Evolutionary conservation across 495 filamentous ascomycete species (phyloP).

Genomic region (Lophium mytilinum): DNA sequence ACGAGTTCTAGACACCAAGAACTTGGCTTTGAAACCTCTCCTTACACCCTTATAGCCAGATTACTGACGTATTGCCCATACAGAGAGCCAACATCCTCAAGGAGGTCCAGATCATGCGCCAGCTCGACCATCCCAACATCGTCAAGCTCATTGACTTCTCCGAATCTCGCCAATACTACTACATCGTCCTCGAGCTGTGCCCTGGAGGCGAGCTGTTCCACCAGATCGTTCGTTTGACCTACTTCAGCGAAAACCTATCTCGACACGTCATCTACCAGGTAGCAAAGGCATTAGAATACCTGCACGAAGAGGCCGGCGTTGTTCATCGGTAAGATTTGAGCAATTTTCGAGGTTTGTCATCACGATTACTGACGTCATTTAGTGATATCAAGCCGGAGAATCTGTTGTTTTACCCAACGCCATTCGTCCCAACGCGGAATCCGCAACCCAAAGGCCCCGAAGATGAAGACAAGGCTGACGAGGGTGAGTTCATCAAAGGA

Average conservation of each 20-base stretch:
- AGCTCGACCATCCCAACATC: slow-evolving; percentile 91
- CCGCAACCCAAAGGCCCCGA: slow-evolving; percentile 72
- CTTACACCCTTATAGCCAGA: slow-evolving; percentile 1
- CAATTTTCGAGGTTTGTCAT: slow-evolving; percentile 17
- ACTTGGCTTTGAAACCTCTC: not conserved
- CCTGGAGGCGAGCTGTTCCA: slow-evolving; percentile 96
- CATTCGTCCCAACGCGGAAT: slow-evolving; percentile 69
- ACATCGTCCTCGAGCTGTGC: slow-evolving; percentile 91
- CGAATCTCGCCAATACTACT: slow-evolving; percentile 92
- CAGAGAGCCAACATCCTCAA: slow-evolving; percentile 96
- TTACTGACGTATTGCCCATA: slow-evolving; percentile 33
- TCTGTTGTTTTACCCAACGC: slow-evolving; percentile 80
- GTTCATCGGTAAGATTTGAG: slow-evolving; percentile 77
- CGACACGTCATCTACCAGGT: slow-evolving; percentile 93
- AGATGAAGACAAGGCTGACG: slow-evolving; percentile 95
- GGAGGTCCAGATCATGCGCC: slow-evolving; percentile 97
- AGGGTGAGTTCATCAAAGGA: slow-evolving; percentile 84
- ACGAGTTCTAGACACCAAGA: slow-evolving; percentile 26
- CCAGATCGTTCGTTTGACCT: slow-evolving; percentile 95
- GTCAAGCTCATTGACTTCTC: slow-evolving; percentile 87
- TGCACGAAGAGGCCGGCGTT: slow-evolving; percentile 90
- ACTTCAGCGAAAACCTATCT: slow-evolving; percentile 93
- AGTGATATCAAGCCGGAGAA: slow-evolving; percentile 99
- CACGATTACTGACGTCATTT: slow-evolving; percentile 26
- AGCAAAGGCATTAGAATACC: slow-evolving; percentile 83